Base-by-base conservation (phyloP, 805 yeast genomes). In the Yamadazyma tumulicola region DNA sequence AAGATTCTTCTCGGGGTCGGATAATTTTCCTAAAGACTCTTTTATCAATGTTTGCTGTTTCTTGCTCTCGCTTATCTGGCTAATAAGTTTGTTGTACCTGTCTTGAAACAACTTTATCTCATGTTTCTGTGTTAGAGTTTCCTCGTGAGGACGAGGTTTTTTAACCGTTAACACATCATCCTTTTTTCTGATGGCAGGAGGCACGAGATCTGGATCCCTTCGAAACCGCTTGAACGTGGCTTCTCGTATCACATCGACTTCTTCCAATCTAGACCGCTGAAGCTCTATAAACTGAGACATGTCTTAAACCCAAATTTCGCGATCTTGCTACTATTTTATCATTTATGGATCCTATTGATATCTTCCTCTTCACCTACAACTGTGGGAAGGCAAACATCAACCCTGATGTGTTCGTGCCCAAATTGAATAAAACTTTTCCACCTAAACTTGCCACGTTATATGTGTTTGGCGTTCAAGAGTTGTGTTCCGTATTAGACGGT, bases 381-480 rank as follows among this genome's bases (percentile, higher is more conserved):
- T 71, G 79, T 51, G 81, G 73, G 11, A 79, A 79, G 40, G 47
- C 38, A 13, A 49, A 59, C 4, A 63, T 77, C 16, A 49, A 61
- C 14, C 53, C 56, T 0, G 60, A 59, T 1, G 39, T 44, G 1
- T 57, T 69, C n/a, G 29, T 48, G 1, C 46, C 57, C 3, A 54
- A 59, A 6, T 35, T 69, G 0, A 45, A 51, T 2, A 34, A 40
- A 8, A 39, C 52, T 15, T 45, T 61, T 21, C 64, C 70, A 8
- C 41, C 44, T n/a, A 45, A 48, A 4, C 49, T 59, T 20, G 72
- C 75, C 0, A 66, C 71, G 33, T 35, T 81, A 5, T 69, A 72
- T 34, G 81, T 72, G 1, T 76, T 81, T 53, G 87, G 82, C 3
- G 74, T 82, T 41, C 81, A 83, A 52, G 93, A 83, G 51, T 46